Conservation (phyloP, 23 red algal genomes). For the Gracilariopsis chorda region DNA sequence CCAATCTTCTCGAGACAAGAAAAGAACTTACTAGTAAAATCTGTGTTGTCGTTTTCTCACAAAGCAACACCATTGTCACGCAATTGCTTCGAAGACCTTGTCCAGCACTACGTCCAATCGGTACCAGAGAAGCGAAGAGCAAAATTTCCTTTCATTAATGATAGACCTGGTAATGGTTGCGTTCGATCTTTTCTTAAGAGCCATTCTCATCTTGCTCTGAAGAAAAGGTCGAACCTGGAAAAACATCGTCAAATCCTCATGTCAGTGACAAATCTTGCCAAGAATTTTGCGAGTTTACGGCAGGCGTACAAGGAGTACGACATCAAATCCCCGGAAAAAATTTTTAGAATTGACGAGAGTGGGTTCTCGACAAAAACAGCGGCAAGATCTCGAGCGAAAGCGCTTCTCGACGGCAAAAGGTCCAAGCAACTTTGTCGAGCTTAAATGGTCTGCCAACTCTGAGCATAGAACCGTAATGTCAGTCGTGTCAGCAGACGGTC, state of each 20-base stretch:
- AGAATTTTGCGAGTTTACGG: neutral
- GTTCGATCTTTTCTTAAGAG: neutral
- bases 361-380: slow-evolving; percentile 1
- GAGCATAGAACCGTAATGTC: neutral
- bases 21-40: neutral
- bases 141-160: neutral
- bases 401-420: neutral
- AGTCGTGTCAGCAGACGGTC: neutral
- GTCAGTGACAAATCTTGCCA: neutral
- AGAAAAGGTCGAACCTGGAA: neutral
- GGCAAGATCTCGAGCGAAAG: neutral
- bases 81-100: neutral
- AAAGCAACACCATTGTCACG: neutral
- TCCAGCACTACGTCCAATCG: neutral
- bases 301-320: neutral
- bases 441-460: too few species aligned
- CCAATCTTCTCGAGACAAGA: neutral
- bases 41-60: neutral
- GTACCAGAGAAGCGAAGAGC: neutral
- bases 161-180: neutral
- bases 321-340: neutral
- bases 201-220: neutral
- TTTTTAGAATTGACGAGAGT: slow-evolving; percentile 22
- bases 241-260: neutral
- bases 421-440: neutral